Base-by-base conservation (phyloP, 2,329 filamentous ascomycete genomes). In the Celoporthe dispersa region DNA sequence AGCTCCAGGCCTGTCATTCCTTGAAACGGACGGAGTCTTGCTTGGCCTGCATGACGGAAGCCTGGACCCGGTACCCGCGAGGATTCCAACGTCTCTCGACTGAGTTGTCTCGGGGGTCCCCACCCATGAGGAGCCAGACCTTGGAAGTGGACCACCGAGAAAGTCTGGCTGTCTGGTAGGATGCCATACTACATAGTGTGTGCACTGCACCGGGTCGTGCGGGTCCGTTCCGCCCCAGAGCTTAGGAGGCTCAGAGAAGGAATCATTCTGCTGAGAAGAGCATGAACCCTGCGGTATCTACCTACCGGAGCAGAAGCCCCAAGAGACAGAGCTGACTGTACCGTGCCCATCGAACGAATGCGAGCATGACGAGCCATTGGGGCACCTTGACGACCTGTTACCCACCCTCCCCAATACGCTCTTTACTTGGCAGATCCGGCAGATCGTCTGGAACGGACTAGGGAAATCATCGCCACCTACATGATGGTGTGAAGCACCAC, bases 21-120 rank as follows among this genome's bases (percentile, higher is more conserved):
- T n/a, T 48, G 22, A 16, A 37, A 60, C 57, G 33, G 31, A n/a
- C 31, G n/a, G 19, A n/a, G 57, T 35, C 6, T 35, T 16, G 33
- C 33, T 19, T 37, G 57, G 57, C 57, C 22, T 60, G 57, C 57
- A 60, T 60, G 33, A 60, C 53, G n/a, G 53, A 31, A 33, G 33
- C 57, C 25, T 37, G 7, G 16, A 37, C 57, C 57, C 33, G 57
- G 57, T 37, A 22, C 8, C 57, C 57, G 57, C 57, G 28, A 37
- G 14, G 14, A 16, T 35, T 11, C 28, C 53, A 31, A 57, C 25
- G 25, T 57, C 28, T 57, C 12, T 25, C 28, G 53, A 57, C 53
- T 57, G 53, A 19, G 31, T 37, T 37, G 16, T n/a, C 37, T n/a
- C 11, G 31, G 28, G 19, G 53, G 53, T 12, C 8, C 53, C 53